Conservation (phyloP, 805 yeast species). For the Candida koratica region DNA sequence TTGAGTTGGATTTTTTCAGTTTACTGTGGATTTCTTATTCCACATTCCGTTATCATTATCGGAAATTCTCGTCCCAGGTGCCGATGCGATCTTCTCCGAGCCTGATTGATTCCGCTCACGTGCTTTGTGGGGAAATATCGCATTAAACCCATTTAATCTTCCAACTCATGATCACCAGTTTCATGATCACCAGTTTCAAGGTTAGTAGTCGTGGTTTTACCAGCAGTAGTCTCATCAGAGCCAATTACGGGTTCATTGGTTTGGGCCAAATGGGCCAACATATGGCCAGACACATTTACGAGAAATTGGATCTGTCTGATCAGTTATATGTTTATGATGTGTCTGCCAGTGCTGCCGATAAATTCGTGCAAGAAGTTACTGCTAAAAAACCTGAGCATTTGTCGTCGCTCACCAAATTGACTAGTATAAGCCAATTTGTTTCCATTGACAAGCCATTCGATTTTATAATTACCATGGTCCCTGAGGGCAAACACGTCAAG, state of each 20-base stretch:
- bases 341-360: constrained; percentile 23
- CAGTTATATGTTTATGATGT: constrained; percentile 44
- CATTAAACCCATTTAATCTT: too few species aligned
- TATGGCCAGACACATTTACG: constrained; percentile 49
- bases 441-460: constrained; percentile 34
- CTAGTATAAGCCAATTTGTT: constrained; percentile 24
- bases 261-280: constrained; percentile 55
- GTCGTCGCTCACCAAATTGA: constrained; percentile 13
- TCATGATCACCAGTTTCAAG: not conserved
- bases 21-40: too few species aligned
- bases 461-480: constrained; percentile 49
- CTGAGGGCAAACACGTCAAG: constrained; percentile 49
- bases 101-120: too few species aligned
- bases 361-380: constrained; percentile 23
- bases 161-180: not conserved
- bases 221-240: constrained; percentile 2
- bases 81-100: too few species aligned
- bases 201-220: constrained; percentile 6
- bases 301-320: constrained; percentile 35
- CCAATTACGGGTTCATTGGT: constrained; percentile 50
- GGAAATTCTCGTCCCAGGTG: too few species aligned
- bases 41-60: too few species aligned
- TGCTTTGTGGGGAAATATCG: too few species aligned
- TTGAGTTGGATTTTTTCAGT: too few species aligned
- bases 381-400: constrained; percentile 21